These are phyloP conservation scores for Cystobasidium pallidum DNA, from an alignment of 1,284 basidiomycete genomes.

Conservation along the genomic window DNA sequence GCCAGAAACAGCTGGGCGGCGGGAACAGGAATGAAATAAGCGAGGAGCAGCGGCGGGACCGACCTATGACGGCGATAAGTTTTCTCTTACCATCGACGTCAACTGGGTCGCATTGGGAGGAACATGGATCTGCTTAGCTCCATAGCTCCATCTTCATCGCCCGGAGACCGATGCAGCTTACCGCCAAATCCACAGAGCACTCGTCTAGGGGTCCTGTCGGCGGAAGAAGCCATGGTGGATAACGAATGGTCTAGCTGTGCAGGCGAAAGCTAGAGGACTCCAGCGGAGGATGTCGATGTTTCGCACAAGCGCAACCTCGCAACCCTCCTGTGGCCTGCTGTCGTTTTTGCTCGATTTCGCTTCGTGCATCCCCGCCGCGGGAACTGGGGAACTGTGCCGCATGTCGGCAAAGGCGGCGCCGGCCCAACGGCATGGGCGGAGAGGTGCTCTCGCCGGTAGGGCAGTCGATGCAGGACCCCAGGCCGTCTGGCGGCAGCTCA, in stretches of 20 bases:
- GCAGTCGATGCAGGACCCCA: too few species aligned
- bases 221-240: not conserved
- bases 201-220: not conserved
- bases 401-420: not conserved
- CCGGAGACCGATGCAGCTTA: not conserved
- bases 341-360: not conserved
- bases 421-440: too few species aligned
- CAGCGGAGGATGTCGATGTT: not conserved
- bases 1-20: not conserved
- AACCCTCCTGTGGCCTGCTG: not conserved
- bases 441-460: too few species aligned
- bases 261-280: too few species aligned
- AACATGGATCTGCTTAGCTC: too few species aligned
- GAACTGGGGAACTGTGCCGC: too few species aligned
- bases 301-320: not conserved
- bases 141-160: too few species aligned
- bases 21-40: not conserved
- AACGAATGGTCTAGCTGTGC: not conserved
- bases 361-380: too few species aligned
- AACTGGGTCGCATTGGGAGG: not conserved
- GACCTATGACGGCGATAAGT: too few species aligned
- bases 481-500: too few species aligned
- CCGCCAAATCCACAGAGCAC: constrained; percentile 17
- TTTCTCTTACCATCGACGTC: constrained; percentile 4
- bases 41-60: too few species aligned